Conservation (phyloP, 306 rosid genomes). For the Vachellia collinsii region DNA sequence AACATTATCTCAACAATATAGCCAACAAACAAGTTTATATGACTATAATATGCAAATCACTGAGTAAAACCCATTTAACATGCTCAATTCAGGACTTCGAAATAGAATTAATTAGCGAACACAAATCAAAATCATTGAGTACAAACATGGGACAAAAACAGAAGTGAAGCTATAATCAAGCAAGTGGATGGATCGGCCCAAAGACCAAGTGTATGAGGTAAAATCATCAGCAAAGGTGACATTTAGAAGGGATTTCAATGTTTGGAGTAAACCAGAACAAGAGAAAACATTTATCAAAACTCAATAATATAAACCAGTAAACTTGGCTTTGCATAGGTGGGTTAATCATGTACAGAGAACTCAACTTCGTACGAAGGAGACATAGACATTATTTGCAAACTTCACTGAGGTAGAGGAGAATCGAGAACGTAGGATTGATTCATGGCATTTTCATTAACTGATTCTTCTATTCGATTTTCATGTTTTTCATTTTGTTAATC, state of each 20-base stretch:
- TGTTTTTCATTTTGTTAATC: too few species aligned
- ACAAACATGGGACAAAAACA: background rate
- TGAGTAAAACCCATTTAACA: background rate
- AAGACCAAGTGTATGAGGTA: background rate
- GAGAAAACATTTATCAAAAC: too few species aligned
- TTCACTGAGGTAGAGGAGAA: too few species aligned
- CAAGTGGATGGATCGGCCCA: background rate
- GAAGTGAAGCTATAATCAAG: background rate
- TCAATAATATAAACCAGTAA: background rate
- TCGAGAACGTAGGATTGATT: too few species aligned
- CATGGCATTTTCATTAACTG: too few species aligned
- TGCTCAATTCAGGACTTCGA: background rate
- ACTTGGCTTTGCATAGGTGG: too few species aligned
- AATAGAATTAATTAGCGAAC: conserved; percentile 4
- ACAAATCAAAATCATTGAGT: background rate
- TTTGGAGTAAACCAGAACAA: background rate
- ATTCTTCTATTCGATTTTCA: too few species aligned
- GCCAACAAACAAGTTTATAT: background rate
- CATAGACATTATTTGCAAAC: too few species aligned
- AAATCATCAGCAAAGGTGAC: background rate
- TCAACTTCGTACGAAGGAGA: too few species aligned
- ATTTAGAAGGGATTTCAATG: too few species aligned
- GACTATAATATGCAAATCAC: background rate
- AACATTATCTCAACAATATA: too few species aligned
- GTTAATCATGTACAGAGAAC: too few species aligned